phyloP scores from a whole-genome alignment of 176 grass and related monocot genomes.

The Oryza coarctata region DNA sequence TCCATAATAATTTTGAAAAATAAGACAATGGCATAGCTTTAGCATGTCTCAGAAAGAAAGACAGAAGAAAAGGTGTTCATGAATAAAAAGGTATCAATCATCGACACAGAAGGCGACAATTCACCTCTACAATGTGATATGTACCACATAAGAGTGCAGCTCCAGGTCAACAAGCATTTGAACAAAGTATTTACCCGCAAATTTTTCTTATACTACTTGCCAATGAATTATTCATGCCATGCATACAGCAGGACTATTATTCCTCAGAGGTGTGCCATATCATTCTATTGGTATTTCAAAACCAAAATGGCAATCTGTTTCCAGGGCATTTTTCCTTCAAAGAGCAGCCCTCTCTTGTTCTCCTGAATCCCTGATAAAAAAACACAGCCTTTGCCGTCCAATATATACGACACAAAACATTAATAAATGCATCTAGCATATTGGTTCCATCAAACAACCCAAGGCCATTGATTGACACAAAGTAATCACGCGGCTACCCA shows the following conservation, averaged over 20 bases:
- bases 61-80: neutral
- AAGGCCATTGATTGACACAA: neutral
- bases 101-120: neutral
- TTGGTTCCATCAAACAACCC: neutral
- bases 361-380: neutral
- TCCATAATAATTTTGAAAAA: neutral
- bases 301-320: slow-evolving; percentile 4
- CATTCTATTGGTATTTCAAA: neutral
- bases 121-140: neutral
- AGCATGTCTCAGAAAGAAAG: neutral
- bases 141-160: neutral
- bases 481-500: neutral
- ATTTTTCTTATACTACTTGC: neutral
- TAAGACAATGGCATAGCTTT: neutral
- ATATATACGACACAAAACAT: neutral
- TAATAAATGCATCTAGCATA: neutral
- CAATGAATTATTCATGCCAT: neutral
- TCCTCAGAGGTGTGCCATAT: neutral
- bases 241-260: neutral
- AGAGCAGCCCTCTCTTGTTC: neutral
- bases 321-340: neutral
- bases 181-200: neutral
- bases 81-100: neutral
- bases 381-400: neutral
- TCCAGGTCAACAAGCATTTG: neutral